Evolutionary conservation across 2,329 filamentous ascomycete species (phyloP).

Genomic region (Pezicula radicicola): DNA sequence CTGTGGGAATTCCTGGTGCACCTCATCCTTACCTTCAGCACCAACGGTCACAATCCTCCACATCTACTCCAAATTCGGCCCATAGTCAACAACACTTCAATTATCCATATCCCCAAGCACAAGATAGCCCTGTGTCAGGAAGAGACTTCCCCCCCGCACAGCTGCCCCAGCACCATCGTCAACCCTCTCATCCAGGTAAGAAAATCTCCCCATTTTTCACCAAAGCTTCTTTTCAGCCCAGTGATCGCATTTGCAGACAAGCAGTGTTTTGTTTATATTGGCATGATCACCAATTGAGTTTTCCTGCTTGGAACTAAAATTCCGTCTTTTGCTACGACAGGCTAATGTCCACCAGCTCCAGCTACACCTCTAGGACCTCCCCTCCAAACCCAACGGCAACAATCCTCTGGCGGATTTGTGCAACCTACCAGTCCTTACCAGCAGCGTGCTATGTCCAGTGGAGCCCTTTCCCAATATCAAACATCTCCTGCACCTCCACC

Average conservation of each 20-base stretch:
- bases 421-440: constrained; percentile 61
- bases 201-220: constrained; percentile 19
- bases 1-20: constrained; percentile 28
- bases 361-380: constrained; percentile 49
- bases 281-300: no score
- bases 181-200: constrained; percentile 19
- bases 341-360: background rate
- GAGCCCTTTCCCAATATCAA: constrained; percentile 22
- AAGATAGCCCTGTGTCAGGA: constrained; percentile 46
- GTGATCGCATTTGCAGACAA: no score
- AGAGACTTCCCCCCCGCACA: constrained; percentile 20
- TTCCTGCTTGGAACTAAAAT: no score
- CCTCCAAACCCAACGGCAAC: constrained; percentile 40
- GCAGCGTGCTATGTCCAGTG: constrained; percentile 38
- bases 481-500: constrained; percentile 33
- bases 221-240: no score
- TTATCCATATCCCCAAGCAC: constrained; percentile 38
- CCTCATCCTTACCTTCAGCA: constrained; percentile 33
- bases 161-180: constrained; percentile 25
- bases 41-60: constrained; percentile 52
- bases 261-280: no score
- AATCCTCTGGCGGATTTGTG: constrained; percentile 37
- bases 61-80: constrained; percentile 62
- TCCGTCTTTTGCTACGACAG: no score
- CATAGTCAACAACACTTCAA: constrained; percentile 56